Percentiles rank a stretch among this genome's conserved stretches.
These are phyloP conservation scores for Cryptococcus sp. DNA, from an alignment of 1,284 basidiomycete species.

Conservation along the genomic window DNA sequence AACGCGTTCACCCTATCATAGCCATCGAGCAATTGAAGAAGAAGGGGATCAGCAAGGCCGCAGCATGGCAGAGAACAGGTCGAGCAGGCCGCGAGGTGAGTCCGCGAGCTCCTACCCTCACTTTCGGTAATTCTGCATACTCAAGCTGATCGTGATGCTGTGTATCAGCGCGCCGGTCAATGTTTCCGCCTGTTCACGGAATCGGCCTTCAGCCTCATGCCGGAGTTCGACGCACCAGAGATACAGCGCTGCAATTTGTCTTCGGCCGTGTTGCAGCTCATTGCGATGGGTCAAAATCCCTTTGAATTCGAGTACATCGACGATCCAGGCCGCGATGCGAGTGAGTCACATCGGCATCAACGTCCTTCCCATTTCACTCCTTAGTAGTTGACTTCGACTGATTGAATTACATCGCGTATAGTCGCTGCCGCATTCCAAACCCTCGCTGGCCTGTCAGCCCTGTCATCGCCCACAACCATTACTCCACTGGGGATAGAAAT, in stretches of 20 bases:
- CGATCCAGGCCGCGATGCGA: constrained; percentile 67
- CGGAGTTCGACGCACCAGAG: constrained; percentile 74
- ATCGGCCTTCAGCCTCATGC: constrained; percentile 67
- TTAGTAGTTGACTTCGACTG: too few relatives aligned
- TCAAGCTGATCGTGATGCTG: neutral
- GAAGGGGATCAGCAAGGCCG: constrained; percentile 83
- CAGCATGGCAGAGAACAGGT: constrained; percentile 78
- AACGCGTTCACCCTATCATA: constrained; percentile 34
- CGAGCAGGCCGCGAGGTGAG: constrained; percentile 84
- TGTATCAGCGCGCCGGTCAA: constrained; percentile 66
- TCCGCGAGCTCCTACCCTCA: constrained; percentile 6
- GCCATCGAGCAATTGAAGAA: constrained; percentile 86
- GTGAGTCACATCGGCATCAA: constrained; percentile 60
- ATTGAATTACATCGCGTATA: too few relatives aligned
- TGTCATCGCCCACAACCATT: constrained; percentile 65
- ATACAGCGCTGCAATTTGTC: constrained; percentile 82
- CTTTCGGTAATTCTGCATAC: neutral
- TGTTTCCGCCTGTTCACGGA: constrained; percentile 91
- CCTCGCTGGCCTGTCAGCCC: constrained; percentile 72
- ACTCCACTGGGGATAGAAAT: constrained; percentile 74
- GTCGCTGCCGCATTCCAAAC: constrained; percentile 72
- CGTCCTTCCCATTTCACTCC: too few relatives aligned
- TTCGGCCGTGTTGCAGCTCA: constrained; percentile 78
- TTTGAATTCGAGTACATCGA: constrained; percentile 82
- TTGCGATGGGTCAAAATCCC: constrained; percentile 76